phyloP scores from a whole-genome alignment of 2,329 filamentous ascomycete genomes.

The Claviceps cyperi region DNA sequence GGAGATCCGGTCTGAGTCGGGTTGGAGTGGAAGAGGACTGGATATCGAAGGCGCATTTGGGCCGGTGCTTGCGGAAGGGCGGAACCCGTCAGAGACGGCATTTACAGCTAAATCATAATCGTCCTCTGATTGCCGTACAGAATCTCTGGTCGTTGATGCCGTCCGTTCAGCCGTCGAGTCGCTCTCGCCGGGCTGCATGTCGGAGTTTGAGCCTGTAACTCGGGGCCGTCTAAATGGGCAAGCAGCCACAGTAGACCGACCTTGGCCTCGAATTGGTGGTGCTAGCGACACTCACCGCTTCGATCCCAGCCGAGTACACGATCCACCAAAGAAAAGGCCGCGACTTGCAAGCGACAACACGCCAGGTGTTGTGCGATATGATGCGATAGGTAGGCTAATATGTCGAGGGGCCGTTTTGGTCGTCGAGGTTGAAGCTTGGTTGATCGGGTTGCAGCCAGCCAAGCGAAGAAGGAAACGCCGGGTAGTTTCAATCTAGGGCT shows the following conservation, averaged over 20 bases:
- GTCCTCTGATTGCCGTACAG: constrained; percentile 24
- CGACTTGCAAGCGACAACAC: background rate
- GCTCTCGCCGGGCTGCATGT: constrained; percentile 27
- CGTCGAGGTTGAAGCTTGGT: background rate
- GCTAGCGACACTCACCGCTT: constrained; percentile 1
- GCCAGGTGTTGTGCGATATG: background rate
- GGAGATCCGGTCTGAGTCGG: background rate
- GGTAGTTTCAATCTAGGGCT: background rate
- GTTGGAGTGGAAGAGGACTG: constrained; percentile 11
- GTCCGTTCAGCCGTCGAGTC: constrained; percentile 26
- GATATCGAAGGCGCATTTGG: constrained; percentile 2
- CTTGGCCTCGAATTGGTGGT: background rate
- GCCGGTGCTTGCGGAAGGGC: constrained; percentile 16
- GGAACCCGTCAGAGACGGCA: constrained; percentile 38
- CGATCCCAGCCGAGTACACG: background rate
- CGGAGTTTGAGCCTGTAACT: constrained; percentile 13
- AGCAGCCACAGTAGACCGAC: background rate
- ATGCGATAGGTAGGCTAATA: background rate
- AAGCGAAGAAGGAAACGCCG: background rate
- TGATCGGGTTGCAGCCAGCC: background rate
- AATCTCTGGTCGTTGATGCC: constrained; percentile 27
- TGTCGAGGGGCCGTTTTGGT: background rate
- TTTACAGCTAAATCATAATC: constrained; percentile 33
- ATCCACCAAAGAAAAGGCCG: background rate
- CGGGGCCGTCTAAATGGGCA: background rate